Conservation (phyloP, 768 basidiomycete genomes). For the Piloderma croceum region DNA sequence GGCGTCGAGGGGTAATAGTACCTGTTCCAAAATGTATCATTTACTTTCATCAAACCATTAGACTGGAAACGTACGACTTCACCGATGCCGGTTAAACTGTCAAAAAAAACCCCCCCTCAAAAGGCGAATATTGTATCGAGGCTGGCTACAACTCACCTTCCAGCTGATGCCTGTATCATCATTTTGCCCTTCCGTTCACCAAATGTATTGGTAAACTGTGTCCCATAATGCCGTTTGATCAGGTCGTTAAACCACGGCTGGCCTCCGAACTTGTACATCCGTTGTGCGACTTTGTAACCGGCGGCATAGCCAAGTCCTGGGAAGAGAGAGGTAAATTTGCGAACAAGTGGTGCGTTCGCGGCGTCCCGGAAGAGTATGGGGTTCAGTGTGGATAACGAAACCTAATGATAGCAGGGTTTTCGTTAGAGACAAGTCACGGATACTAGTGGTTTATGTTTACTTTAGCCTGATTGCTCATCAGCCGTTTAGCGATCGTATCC, state of each 20-base stretch:
- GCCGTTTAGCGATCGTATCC: constrained; percentile 95
- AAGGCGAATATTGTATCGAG: constrained; percentile 4
- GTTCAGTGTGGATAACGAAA: constrained; percentile 56
- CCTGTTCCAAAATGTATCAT: constrained; percentile 36
- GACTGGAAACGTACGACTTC: constrained; percentile 67
- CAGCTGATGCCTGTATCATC: constrained; percentile 92
- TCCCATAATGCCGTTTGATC: constrained; percentile 76
- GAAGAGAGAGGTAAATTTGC: constrained; percentile 87
- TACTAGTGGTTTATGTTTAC: constrained; percentile 28
- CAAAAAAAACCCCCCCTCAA: too few relatives aligned
- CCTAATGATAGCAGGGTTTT: constrained; percentile 39
- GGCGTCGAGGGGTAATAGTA: constrained; percentile 92
- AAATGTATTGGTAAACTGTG: constrained; percentile 75
- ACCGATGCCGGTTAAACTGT: constrained; percentile 85
- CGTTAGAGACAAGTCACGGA: constrained; percentile 15
- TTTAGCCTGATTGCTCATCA: constrained; percentile 96
- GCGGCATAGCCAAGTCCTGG: constrained; percentile 97
- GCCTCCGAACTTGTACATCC: constrained; percentile 96
- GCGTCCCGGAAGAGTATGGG: constrained; percentile 85
- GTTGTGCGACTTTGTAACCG: constrained; percentile 93
- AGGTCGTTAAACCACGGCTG: constrained; percentile 97
- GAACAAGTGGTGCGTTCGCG: constrained; percentile 58
- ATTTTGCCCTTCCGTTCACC: constrained; percentile 95
- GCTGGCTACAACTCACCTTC: constrained; percentile 53
- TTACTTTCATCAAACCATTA: background rate